Evolutionary conservation across 352 stramenopile species (phyloP), one percentile per base, ranked within the genome.

Genomic region (Phytophthora pisi): DNA sequence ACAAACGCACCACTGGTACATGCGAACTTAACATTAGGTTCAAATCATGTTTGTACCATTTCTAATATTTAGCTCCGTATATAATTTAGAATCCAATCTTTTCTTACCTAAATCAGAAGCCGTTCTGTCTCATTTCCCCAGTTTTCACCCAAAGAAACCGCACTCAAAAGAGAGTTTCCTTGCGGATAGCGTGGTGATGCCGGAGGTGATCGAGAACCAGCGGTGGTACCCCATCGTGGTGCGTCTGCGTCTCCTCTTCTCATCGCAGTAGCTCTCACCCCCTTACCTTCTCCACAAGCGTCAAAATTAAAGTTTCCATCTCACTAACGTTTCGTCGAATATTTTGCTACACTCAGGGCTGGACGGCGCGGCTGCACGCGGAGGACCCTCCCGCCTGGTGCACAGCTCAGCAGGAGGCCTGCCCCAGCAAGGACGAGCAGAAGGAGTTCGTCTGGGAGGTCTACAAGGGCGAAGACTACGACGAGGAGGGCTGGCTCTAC

Each of bases 141-240:
- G 30, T 52, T 52, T 26, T 52, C 9, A 52, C 53, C 20, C 5
- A 18, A 68, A 67, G 60, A 64, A 70, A 30, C 45, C 20, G 42
- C n/a, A 49, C 16, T 49, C 10, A 16, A 49, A 49, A 13, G 23
- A 59, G 66, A 34, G 55, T 51, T 10, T 40, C 34, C 34, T 40
- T 40, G 34, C 28, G 10, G n/a, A 38, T 23, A 16, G 42, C 16
- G 42, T 47, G 42, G 16, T 49, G 1, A 84, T 84, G 80, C 68
- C 69, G 16, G 88, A 96, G 66, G 77, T 96, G 65, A 88, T 96
- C 61, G 88, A 96, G 75, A 96, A 96, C 68, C 88, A 96, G 70
- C 84, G 88, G 26, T 96, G 88, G 88, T 94, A 90, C 49, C 71
- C 88, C 15, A 78, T 96, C 7, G 63, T 91, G 52, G 88, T 96